Percentiles rank a stretch among this genome's conserved stretches.
phyloP scores from a whole-genome alignment of 768 basidiomycete genomes.

The Inosperma sp. region DNA sequence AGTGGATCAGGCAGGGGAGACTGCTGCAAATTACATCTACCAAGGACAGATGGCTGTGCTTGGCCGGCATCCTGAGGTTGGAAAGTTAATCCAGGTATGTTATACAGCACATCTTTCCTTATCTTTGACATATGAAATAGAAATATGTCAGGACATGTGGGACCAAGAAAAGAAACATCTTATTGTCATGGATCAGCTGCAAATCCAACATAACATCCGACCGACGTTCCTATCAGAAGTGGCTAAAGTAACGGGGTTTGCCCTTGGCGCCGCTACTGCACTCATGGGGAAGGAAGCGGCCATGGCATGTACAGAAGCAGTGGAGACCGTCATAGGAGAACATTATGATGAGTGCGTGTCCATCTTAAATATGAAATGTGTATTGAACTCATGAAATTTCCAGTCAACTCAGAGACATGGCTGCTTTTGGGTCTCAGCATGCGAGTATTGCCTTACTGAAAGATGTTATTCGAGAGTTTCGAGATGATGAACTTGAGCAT shows the following conservation, averaged over 20 bases:
- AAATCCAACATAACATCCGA: constrained; percentile 75
- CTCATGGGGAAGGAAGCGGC: constrained; percentile 89
- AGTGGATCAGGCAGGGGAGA: constrained; percentile 93
- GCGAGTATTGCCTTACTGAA: constrained; percentile 73
- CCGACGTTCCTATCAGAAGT: constrained; percentile 81
- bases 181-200: constrained; percentile 77
- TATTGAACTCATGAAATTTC: constrained; percentile 10
- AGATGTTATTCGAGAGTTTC: constrained; percentile 73
- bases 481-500: constrained; percentile 95
- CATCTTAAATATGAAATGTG: neutral
- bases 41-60: constrained; percentile 78
- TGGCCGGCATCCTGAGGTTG: constrained; percentile 49
- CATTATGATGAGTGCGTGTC: constrained; percentile 95
- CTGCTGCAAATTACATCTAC: constrained; percentile 96
- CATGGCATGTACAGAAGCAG: constrained; percentile 98
- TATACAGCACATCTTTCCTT: neutral
- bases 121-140: neutral
- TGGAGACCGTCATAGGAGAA: constrained; percentile 96
- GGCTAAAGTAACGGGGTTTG: constrained; percentile 84
- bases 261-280: constrained; percentile 80
- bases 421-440: constrained; percentile 58
- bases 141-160: constrained; percentile 94
- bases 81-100: constrained; percentile 71
- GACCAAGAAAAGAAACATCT: constrained; percentile 93
- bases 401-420: constrained; percentile 81